Evolutionary conservation across 2,329 filamentous ascomycete species (phyloP), one percentile per base, ranked within the genome.

Genomic region (Amauroascus verrucosus): DNA sequence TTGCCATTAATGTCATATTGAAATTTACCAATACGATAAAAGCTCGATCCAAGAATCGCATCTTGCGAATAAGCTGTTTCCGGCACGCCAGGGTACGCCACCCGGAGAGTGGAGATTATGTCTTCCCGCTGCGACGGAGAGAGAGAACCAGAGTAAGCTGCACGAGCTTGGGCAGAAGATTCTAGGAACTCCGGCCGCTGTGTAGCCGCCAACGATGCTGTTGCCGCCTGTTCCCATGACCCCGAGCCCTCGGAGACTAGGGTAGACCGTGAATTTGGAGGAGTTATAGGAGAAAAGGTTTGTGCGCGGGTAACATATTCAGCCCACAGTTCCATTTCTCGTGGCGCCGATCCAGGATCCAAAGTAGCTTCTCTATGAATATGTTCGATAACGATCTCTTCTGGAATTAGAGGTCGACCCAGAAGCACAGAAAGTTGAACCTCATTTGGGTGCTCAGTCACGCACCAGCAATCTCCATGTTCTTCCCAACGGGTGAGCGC

Each of bases 391-490:
- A 86, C 80, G 1, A 91, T 64, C 60, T 88, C 77, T 59, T 83
- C 79, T 0, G 86, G 85, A 28, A 83, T 75, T 53, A 90, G 75
- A 5, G 70, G 57, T n/a, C 65, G 64, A 1, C 64, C 62, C 0
- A 74, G 63, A 3, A 62, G 50, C 18, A 75, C 63, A 1, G 63
- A 62, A 11, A 77, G 61, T 56, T 76, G 73, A 6, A 71, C 62
- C 14, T 71, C 69, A 13, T 65, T 66, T 47, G 75, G 58, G 0
- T 71, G 76, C 48, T 67, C 64, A 8, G 72, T 68, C 3, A 84
- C 82, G 67, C 91, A 97, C 86, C 88, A 97, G 68, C 88, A 94
- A 57, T 97, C 86, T 18, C 86, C 87, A 32, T 84, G 78, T 47
- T 95, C 86, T 8, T 82, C 74, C 88, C 90, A 95, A 2, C 74